Percentiles rank a stretch among this genome's conserved stretches.
These are phyloP conservation scores for Yamadazyma oceani DNA, from an alignment of 1,139 yeast species.

Conservation along the genomic window DNA sequence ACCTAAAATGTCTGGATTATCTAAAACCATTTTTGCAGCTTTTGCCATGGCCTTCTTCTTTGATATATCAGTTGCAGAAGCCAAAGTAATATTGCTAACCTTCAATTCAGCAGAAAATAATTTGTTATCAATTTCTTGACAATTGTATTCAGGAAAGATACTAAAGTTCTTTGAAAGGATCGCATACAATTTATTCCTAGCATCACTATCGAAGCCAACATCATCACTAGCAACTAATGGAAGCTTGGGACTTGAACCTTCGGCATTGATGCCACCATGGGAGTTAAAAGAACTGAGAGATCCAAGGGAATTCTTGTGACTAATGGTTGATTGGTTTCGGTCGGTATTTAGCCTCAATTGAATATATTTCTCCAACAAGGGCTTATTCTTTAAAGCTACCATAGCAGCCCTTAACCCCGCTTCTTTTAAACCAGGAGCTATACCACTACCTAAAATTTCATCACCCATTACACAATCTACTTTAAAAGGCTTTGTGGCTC, in stretches of 20 bases:
- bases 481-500: conserved; percentile 48
- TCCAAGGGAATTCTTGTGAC: conserved; percentile 7
- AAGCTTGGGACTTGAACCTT: conserved; percentile 4
- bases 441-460: conserved; percentile 57
- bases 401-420: conserved; percentile 76
- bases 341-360: conserved; percentile 63
- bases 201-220: conserved; percentile 32
- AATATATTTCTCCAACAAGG: conserved; percentile 63
- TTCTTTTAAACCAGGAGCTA: conserved; percentile 58
- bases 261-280: conserved; percentile 1
- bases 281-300: not conserved
- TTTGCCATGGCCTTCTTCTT: conserved; percentile 46
- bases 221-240: conserved; percentile 31
- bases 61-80: conserved; percentile 43
- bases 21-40: conserved; percentile 48
- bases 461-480: conserved; percentile 69
- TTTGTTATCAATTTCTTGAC: conserved; percentile 28
- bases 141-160: conserved; percentile 41
- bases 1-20: conserved; percentile 13
- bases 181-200: conserved; percentile 46
- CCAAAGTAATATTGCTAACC: conserved; percentile 36
- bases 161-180: conserved; percentile 40
- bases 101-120: conserved; percentile 36
- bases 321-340: conserved; percentile 34
- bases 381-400: conserved; percentile 61